Conservation (phyloP, 1,139 yeast species). For the Scheffersomyces stambukii region DNA sequence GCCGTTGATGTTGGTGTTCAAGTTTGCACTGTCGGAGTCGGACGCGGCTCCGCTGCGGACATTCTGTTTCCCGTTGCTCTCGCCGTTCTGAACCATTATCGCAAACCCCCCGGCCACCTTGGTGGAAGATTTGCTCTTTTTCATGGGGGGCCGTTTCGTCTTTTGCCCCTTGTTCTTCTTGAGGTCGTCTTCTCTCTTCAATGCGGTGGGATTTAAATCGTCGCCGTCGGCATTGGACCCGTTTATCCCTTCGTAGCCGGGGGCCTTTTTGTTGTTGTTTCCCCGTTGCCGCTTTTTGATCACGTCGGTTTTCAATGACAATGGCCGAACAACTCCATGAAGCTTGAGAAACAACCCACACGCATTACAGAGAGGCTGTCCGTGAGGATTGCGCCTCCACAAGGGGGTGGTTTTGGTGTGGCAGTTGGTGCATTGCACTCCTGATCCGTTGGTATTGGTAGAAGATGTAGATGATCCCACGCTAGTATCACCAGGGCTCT, state of each 20-base stretch:
- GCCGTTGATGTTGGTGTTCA: not conserved
- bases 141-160: constrained; percentile 5
- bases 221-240: constrained; percentile 26
- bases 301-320: constrained; percentile 79
- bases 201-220: constrained; percentile 32
- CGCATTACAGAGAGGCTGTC: constrained; percentile 55
- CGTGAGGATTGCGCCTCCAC: constrained; percentile 55
- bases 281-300: constrained; percentile 62
- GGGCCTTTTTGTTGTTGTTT: constrained; percentile 1
- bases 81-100: constrained; percentile 1
- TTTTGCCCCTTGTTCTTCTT: constrained; percentile 1
- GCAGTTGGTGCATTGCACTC: constrained; percentile 44
- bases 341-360: constrained; percentile 55
- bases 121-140: constrained; percentile 6
- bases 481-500: constrained; percentile 2
- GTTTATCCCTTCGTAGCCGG: not conserved
- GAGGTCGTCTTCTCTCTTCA: constrained; percentile 7
- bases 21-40: too few species aligned
- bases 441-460: constrained; percentile 3
- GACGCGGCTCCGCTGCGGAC: constrained; percentile 4
- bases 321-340: constrained; percentile 56
- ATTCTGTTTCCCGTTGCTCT: not conserved
- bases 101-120: constrained; percentile 1
- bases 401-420: constrained; percentile 55
- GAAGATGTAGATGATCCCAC: constrained; percentile 5